Conservation (phyloP, 805 yeast genomes). For the Teunomyces panamensis region DNA sequence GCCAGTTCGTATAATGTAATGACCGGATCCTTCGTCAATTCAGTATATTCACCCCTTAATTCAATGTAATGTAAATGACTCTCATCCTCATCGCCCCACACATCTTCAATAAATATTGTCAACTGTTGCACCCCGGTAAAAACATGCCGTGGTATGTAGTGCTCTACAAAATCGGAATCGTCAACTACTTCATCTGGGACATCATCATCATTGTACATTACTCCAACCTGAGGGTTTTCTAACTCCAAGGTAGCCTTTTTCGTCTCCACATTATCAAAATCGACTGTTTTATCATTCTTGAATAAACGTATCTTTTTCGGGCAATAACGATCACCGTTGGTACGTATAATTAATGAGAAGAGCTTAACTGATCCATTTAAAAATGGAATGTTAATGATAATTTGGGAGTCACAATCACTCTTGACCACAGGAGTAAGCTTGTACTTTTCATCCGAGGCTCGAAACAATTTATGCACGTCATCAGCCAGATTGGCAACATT, state of each 20-base stretch:
- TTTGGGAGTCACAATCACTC: conserved; percentile 80
- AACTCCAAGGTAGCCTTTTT: conserved; percentile 49
- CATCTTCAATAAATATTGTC: conserved; percentile 64
- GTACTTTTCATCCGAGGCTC: conserved; percentile 47
- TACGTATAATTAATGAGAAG: conserved; percentile 68
- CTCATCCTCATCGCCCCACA: conserved; percentile 47
- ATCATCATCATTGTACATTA: conserved; percentile 36
- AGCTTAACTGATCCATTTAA: conserved; percentile 65
- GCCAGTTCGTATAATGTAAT: conserved; percentile 83
- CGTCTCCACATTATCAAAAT: conserved; percentile 60
- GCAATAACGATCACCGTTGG: conserved; percentile 60
- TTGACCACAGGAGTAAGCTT: conserved; percentile 46
- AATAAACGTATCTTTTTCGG: conserved; percentile 68
- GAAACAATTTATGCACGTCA: conserved; percentile 53
- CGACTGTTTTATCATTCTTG: conserved; percentile 69
- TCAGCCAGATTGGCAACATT: conserved; percentile 55
- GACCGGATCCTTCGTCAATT: conserved; percentile 63
- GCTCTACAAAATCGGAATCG: conserved; percentile 69
- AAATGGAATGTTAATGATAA: conserved; percentile 77
- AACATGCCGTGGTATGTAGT: conserved; percentile 68
- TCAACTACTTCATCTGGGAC: conserved; percentile 29
- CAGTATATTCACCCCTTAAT: conserved; percentile 67
- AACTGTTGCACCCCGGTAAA: conserved; percentile 70
- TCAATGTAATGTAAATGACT: conserved; percentile 69
- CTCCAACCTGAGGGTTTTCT: conserved; percentile 66